Percentiles rank a stretch among this genome's conserved stretches.
Conservation (phyloP, 1,284 basidiomycete genomes). For the Trichosporon sp. region DNA sequence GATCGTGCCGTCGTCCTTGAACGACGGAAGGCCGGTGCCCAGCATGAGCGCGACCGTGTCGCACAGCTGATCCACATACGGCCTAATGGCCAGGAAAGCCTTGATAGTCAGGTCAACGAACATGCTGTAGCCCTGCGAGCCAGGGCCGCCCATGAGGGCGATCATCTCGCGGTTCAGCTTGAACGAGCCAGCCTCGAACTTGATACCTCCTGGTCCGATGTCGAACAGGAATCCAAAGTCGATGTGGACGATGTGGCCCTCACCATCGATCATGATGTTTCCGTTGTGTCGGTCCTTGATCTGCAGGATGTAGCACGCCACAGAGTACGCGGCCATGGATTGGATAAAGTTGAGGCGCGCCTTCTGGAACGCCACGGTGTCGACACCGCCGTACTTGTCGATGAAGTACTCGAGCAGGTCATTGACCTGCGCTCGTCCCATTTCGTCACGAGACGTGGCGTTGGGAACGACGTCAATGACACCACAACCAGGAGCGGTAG, state of each 20-base stretch:
- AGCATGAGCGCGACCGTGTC: constrained; percentile 89
- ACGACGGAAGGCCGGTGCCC: constrained; percentile 86
- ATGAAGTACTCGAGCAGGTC: constrained; percentile 91
- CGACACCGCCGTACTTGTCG: constrained; percentile 86
- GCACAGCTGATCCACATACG: constrained; percentile 82
- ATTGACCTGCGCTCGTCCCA: constrained; percentile 98
- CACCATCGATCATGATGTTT: constrained; percentile 98
- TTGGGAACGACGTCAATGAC: constrained; percentile 99
- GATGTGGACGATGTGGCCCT: constrained; percentile 88
- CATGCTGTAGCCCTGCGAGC: constrained; percentile 85
- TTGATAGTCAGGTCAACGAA: constrained; percentile 94
- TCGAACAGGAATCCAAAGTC: constrained; percentile 99
- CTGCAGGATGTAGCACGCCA: constrained; percentile 96
- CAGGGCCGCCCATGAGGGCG: constrained; percentile 88
- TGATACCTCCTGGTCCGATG: constrained; percentile 72
- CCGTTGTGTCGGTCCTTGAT: constrained; percentile 98
- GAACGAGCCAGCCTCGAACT: constrained; percentile 96
- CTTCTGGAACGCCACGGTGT: constrained; percentile 83
- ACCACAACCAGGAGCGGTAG: constrained; percentile 93
- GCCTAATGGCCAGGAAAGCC: constrained; percentile 89
- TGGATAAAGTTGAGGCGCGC: constrained; percentile 96
- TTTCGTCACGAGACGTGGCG: constrained; percentile 96
- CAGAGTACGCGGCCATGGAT: constrained; percentile 98
- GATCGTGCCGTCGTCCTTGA: constrained; percentile 93
- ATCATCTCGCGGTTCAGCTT: constrained; percentile 99